Conservation (phyloP, 805 yeast species). For the Sporopachydermia lactativora region DNA sequence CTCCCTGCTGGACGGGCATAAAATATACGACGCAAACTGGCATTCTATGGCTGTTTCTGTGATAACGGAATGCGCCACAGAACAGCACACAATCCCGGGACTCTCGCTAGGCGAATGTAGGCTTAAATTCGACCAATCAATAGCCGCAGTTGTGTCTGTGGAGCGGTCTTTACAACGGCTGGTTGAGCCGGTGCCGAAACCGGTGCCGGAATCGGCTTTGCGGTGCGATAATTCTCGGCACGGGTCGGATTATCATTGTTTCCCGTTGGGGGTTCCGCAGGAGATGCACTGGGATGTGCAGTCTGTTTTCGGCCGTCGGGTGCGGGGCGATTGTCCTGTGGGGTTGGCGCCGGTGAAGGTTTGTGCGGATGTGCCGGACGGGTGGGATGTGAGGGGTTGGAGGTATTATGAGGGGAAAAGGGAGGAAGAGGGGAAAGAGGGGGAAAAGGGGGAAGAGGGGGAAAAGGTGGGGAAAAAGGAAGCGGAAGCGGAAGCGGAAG, state of each 20-base stretch:
- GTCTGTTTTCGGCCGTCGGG: conserved; percentile 54
- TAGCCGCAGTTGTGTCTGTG: conserved; percentile 62
- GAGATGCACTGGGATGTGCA: conserved; percentile 37
- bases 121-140: conserved; percentile 45
- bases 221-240: conserved; percentile 56
- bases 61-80: conserved; percentile 33
- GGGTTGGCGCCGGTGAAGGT: conserved; percentile 30
- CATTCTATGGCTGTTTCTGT: conserved; percentile 86
- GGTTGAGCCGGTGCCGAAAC: conserved; percentile 64
- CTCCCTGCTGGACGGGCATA: conserved; percentile 78
- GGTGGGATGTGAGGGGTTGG: conserved; percentile 31
- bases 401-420: not conserved
- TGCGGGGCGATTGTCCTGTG: conserved; percentile 51
- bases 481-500: not conserved
- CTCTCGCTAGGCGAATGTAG: no score
- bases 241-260: conserved; percentile 53
- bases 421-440: not conserved
- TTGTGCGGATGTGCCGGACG: conserved; percentile 27
- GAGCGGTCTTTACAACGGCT: conserved; percentile 51
- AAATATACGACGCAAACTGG: conserved; percentile 85
- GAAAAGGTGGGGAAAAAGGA: not conserved
- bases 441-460: not conserved
- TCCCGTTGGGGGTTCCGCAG: conserved; percentile 48
- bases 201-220: conserved; percentile 53
- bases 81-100: conserved; percentile 7